These are phyloP conservation scores for Trichoderma harzianum DNA, from an alignment of 2,329 filamentous ascomycete species.

Conservation along the genomic window DNA sequence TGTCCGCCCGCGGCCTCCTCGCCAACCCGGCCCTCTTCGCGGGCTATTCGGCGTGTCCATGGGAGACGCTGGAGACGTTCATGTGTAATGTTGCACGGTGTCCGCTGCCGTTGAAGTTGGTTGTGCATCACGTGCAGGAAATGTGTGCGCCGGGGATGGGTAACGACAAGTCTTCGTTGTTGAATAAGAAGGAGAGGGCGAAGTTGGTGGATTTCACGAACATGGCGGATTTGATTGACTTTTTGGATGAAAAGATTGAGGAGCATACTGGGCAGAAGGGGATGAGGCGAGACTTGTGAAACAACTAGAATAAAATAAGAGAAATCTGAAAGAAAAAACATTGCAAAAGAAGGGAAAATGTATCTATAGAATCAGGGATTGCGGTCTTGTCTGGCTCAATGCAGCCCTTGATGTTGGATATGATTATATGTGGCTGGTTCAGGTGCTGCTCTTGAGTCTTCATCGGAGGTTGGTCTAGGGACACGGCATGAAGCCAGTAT, in stretches of 20 bases:
- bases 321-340: background rate
- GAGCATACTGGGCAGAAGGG: slow-evolving; percentile 32
- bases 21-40: slow-evolving; percentile 66
- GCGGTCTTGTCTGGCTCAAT: background rate
- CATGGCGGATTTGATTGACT: slow-evolving; percentile 59
- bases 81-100: slow-evolving; percentile 54
- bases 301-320: slow-evolving; percentile 14
- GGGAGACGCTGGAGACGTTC: slow-evolving; percentile 61
- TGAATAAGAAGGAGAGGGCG: slow-evolving; percentile 55
- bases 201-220: slow-evolving; percentile 47
- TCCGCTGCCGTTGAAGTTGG: slow-evolving; percentile 61
- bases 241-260: slow-evolving; percentile 50
- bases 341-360: background rate
- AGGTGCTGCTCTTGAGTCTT: background rate
- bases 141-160: slow-evolving; percentile 61
- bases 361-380: background rate
- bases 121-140: slow-evolving; percentile 63
- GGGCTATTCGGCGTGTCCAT: slow-evolving; percentile 54
- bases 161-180: slow-evolving; percentile 48
- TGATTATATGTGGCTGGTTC: background rate
- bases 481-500: background rate
- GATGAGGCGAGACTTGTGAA: slow-evolving; percentile 33
- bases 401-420: too few species aligned
- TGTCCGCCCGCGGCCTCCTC: slow-evolving; percentile 67
- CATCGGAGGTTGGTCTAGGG: background rate